Evolutionary conservation across 306 rosid species (phyloP).

Genomic region (Arachis hypogaea): DNA sequence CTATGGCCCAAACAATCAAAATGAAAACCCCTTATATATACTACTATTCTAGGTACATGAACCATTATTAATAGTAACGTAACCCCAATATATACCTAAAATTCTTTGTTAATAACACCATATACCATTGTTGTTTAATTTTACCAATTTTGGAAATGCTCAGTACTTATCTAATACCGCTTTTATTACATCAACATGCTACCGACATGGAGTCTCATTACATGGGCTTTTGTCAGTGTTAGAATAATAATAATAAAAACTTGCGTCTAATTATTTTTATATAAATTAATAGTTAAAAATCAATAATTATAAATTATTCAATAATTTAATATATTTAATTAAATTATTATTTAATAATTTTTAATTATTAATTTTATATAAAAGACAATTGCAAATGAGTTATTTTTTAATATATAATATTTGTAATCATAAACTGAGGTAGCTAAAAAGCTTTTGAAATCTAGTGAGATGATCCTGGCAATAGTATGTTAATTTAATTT

Average conservation of each 20-base stretch:
- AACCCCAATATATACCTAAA: not conserved
- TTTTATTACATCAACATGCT: not conserved
- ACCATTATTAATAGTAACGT: not conserved
- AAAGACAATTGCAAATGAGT: too few species aligned
- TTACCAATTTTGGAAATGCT: not conserved
- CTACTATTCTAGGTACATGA: constrained; percentile 3
- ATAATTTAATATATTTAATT: too few species aligned
- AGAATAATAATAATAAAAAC: too few species aligned
- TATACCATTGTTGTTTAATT: not conserved
- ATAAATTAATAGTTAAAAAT: too few species aligned
- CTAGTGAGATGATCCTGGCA: not conserved
- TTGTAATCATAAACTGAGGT: not conserved
- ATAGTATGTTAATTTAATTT: too few species aligned
- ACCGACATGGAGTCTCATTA: not conserved
- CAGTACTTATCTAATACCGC: not conserved
- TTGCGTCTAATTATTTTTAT: too few species aligned
- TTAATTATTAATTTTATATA: too few species aligned
- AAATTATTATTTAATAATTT: too few species aligned
- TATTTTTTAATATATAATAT: too few species aligned
- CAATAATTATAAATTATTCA: too few species aligned
- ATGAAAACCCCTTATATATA: not conserved
- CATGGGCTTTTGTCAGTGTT: too few species aligned
- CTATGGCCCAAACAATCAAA: not conserved
- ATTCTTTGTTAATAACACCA: too few species aligned
- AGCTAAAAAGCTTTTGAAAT: not conserved